Conservation (phyloP, 2,329 filamentous ascomycete species). For the Malbranchea cinnamomea region DNA sequence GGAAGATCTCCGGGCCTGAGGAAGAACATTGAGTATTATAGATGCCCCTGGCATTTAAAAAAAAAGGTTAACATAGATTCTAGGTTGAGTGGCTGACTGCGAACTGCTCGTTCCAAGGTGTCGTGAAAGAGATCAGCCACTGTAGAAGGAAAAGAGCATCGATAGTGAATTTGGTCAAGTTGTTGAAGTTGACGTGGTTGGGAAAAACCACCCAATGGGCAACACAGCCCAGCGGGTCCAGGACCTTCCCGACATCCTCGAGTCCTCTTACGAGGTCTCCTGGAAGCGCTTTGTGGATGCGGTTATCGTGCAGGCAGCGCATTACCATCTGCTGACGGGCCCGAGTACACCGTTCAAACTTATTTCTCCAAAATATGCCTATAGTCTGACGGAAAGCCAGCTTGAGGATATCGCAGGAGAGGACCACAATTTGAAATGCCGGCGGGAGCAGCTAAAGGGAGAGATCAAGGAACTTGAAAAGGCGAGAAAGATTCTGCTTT, state of each 20-base stretch:
- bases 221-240: conserved; percentile 28
- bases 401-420: conserved; percentile 46
- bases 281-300: conserved; percentile 48
- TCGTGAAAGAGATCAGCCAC: background rate
- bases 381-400: conserved; percentile 32
- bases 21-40: conserved; percentile 29
- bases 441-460: conserved; percentile 29
- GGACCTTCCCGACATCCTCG: conserved; percentile 46
- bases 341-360: conserved; percentile 36
- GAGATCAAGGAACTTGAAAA: conserved; percentile 33
- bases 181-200: conserved; percentile 11
- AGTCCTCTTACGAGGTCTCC: conserved; percentile 47
- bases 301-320: conserved; percentile 43
- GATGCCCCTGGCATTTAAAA: conserved; percentile 35
- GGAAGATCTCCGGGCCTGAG: conserved; percentile 28
- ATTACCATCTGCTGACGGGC: conserved; percentile 38
- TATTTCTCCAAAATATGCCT: conserved; percentile 38
- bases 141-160: background rate
- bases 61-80: too few relatives aligned
- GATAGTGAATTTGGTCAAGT: conserved; percentile 5
- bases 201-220: conserved; percentile 14
- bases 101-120: too few relatives aligned
- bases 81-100: too few relatives aligned
- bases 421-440: conserved; percentile 27
- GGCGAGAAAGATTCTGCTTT: conserved; percentile 4